Evolutionary conservation across 495 filamentous ascomycete genomes (phyloP), one percentile per base, ranked within the genome.

Genomic region (Penicillium arizonense): DNA sequence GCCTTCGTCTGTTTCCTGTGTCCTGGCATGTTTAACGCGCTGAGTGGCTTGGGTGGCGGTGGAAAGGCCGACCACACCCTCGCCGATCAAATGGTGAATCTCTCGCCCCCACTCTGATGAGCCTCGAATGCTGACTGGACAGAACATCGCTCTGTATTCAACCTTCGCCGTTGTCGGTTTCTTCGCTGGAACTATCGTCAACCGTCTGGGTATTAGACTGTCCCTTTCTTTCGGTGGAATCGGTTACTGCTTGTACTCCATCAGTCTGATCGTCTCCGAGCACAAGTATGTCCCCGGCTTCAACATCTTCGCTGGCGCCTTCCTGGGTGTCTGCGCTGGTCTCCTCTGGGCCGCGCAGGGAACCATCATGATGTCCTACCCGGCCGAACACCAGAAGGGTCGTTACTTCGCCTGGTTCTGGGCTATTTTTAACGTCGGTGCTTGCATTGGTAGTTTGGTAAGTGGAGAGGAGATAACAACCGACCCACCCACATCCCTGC

Each of bases 1-100:
- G 66, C 75, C 40, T 74, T 79, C 44, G 88, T 91, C 38, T 95
- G 90, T 68, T 93, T 94, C 78, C 66, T 94, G 55, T 93, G 89
- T 63, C 89, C 90, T 12, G 88, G 88, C 66, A 83, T 82, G 81
- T 93, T 88, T 75, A 94, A 93, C 64, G 89, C 80, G 13, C 62
- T 82, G 36, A 65, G 65, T 51, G 80, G 80, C 35, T 64, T 83
- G 30, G 80, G 80, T 35, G 80, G 80, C 33, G 80, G 71, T 52
- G 80, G 80, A 44, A 74, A 77, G 50, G 42, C 75, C 8, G 67
- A 77, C 51, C 44, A 66, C 12, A 55, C 33, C 6, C 60, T 74
- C 35, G 73, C 69, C 41, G 77, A 77, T 45, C 32, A 64, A 12
- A 77, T 71, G 57, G 72, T 74, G 56, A 51, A 65, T 26, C 6